Conservation (phyloP, 352 stramenopile species). For the Phytophthora melonis region DNA sequence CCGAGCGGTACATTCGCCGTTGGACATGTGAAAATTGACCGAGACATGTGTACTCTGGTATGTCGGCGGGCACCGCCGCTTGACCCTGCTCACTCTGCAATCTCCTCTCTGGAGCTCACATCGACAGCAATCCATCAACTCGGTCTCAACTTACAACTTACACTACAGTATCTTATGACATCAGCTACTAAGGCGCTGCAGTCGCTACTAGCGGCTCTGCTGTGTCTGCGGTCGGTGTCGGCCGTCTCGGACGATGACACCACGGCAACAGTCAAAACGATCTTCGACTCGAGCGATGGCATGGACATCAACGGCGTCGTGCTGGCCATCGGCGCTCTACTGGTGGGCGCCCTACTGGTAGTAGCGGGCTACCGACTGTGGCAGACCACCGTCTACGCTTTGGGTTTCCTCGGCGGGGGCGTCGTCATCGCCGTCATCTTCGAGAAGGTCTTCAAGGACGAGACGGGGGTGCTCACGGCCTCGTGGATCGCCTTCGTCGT, state of each 20-base stretch:
- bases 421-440: slow-evolving; percentile 58
- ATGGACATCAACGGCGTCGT: slow-evolving; percentile 51
- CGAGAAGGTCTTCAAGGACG: slow-evolving; percentile 62
- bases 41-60: not conserved
- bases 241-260: slow-evolving; percentile 29
- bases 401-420: slow-evolving; percentile 67
- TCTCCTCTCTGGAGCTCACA: slow-evolving; percentile 17
- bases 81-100: slow-evolving; percentile 32
- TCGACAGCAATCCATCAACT: not conserved
- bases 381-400: slow-evolving; percentile 63
- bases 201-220: slow-evolving; percentile 4
- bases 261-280: slow-evolving; percentile 40
- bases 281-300: slow-evolving; percentile 45
- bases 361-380: slow-evolving; percentile 71
- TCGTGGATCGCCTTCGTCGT: slow-evolving; percentile 81
- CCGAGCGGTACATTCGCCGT: slow-evolving; percentile 8
- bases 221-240: slow-evolving; percentile 14
- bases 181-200: not conserved
- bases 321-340: slow-evolving; percentile 49
- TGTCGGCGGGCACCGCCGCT: no score
- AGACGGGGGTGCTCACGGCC: slow-evolving; percentile 59
- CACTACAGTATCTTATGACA: not conserved
- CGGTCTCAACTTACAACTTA: not conserved
- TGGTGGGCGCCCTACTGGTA: slow-evolving; percentile 54
- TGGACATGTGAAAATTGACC: slow-evolving; percentile 15